Conservation (phyloP, 495 filamentous ascomycete genomes). For the Aspergillus steynii region DNA sequence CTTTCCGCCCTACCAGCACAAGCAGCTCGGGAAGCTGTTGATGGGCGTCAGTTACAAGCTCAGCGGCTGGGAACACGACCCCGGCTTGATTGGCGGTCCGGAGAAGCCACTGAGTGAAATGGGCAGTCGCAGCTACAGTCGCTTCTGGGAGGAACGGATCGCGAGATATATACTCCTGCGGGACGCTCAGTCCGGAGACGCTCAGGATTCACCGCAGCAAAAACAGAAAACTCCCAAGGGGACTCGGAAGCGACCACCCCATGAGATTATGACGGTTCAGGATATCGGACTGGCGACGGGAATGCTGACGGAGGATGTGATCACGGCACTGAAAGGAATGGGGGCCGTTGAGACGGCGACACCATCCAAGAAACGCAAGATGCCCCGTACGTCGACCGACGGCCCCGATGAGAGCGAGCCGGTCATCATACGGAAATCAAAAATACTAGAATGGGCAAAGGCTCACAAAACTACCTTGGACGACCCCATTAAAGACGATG, state of each 20-base stretch:
- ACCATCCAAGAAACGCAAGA: constrained; percentile 43
- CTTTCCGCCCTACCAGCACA: constrained; percentile 93
- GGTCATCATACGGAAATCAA: constrained; percentile 45
- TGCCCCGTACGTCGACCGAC: constrained; percentile 14
- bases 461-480: constrained; percentile 38
- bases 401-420: constrained; percentile 32
- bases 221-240: constrained; percentile 31
- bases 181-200: constrained; percentile 23
- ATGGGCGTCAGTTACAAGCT: constrained; percentile 95
- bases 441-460: constrained; percentile 48
- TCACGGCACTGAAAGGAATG: constrained; percentile 77
- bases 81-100: constrained; percentile 79
- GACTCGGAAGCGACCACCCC: constrained; percentile 35
- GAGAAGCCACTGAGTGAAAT: constrained; percentile 90
- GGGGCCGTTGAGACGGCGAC: constrained; percentile 64
- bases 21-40: constrained; percentile 82
- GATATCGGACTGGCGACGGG: constrained; percentile 67
- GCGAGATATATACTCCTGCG: constrained; percentile 59
- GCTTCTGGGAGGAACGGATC: constrained; percentile 82
- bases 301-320: constrained; percentile 79
- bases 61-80: constrained; percentile 67
- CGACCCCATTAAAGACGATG: constrained; percentile 51
- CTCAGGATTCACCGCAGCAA: constrained; percentile 26
- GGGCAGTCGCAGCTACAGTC: constrained; percentile 74
- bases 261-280: constrained; percentile 51